Evolutionary conservation across 2,329 filamentous ascomycete genomes (phyloP).

Genomic region (Aspergillus puulaauensis): DNA sequence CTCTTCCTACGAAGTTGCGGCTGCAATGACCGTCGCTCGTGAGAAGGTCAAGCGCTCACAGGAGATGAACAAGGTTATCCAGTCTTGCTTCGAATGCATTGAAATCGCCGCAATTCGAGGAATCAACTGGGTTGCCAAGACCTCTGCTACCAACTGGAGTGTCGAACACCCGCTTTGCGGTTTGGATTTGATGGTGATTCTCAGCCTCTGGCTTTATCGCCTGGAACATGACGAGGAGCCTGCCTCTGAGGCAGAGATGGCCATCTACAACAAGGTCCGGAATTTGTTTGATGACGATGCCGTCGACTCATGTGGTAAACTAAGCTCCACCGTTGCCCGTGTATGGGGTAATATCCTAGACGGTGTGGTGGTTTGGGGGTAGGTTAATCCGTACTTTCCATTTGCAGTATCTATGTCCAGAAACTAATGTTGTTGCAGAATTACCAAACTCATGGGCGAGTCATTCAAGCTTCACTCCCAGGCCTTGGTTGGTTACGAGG

Average conservation of each 20-base stretch:
- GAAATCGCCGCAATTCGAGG: conserved; percentile 93
- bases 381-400: conserved; percentile 49
- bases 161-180: conserved; percentile 96
- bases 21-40: conserved; percentile 90
- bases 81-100: conserved; percentile 96
- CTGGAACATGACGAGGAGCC: conserved; percentile 98
- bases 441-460: conserved; percentile 86
- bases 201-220: conserved; percentile 97
- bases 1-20: conserved; percentile 93
- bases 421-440: conserved; percentile 48
- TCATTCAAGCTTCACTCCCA: conserved; percentile 96
- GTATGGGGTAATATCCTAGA: conserved; percentile 98
- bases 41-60: conserved; percentile 92
- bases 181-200: conserved; percentile 95
- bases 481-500: conserved; percentile 90
- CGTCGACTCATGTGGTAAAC: conserved; percentile 76
- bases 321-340: conserved; percentile 92
- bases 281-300: conserved; percentile 84
- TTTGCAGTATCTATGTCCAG: conserved; percentile 8
- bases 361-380: conserved; percentile 99
- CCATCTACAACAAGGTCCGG: conserved; percentile 67
- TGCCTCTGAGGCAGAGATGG: conserved; percentile 42
- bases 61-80: conserved; percentile 98
- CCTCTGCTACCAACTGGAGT: conserved; percentile 97
- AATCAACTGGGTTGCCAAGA: conserved; percentile 96